Evolutionary conservation across 108 stramenopile genomes (phyloP).

Genomic region (Nitzschia sp.): DNA sequence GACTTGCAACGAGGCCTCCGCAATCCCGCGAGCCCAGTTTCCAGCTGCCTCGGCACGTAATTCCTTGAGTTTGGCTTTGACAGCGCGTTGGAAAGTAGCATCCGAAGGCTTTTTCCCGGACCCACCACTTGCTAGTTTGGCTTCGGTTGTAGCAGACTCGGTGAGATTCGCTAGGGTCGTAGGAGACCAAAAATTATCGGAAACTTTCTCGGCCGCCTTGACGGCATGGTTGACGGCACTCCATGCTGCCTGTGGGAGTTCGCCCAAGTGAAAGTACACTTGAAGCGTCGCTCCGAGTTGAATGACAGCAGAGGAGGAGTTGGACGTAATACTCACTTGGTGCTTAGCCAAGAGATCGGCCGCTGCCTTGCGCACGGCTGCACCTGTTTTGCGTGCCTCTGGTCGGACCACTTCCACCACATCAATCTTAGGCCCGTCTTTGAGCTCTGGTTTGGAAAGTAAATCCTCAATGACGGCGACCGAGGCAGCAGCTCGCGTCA

Average conservation of each 20-base stretch:
- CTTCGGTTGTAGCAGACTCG: conserved; percentile 45
- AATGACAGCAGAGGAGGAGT: conserved; percentile 35
- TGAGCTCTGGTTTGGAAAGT: conserved; percentile 53
- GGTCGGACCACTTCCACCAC: conserved; percentile 65
- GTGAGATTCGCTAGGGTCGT: conserved; percentile 38
- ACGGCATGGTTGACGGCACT: conserved; percentile 65
- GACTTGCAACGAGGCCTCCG: conserved; percentile 64
- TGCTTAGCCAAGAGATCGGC: conserved; percentile 62
- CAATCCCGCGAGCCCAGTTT: conserved; percentile 55
- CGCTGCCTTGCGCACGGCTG: conserved; percentile 59
- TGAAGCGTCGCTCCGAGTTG: conserved; percentile 77
- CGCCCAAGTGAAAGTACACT: conserved; percentile 84
- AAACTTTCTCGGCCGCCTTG: conserved; percentile 48
- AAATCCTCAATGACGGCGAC: conserved; percentile 80
- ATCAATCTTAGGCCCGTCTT: conserved; percentile 38
- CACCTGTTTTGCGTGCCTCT: conserved; percentile 29
- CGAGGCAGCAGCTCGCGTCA: conserved; percentile 81
- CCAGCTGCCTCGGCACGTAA: conserved; percentile 54
- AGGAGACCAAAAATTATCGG: conserved; percentile 47
- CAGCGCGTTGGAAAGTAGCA: conserved; percentile 37
- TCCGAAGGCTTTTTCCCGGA: conserved; percentile 65
- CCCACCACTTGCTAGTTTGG: conserved; percentile 44
- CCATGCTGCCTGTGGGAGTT: conserved; percentile 82
- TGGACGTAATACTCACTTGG: conserved; percentile 6
- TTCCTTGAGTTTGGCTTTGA: conserved; percentile 67